Base-by-base conservation (phyloP, 352 stramenopile genomes). In the Phytopythium aichiense region DNA sequence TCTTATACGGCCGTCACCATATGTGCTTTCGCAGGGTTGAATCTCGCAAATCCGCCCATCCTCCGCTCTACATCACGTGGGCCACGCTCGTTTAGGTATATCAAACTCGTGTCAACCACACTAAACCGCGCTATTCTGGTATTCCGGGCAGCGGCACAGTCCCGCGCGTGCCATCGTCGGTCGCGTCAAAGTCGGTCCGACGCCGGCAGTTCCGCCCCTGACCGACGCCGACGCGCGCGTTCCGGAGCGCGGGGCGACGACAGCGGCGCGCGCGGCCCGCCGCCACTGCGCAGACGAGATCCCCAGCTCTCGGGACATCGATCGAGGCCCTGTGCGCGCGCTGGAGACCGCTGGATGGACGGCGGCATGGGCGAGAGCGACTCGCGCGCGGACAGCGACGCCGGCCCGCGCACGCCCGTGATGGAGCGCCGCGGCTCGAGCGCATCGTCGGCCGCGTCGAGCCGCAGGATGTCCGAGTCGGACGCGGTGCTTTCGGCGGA, bases 381-480 rank as follows among this genome's bases (percentile, higher is more conserved):
- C 53, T 20, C 51, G 28, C 28, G 7, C 2, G 58, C 56, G 31
- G 66, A 69, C 45, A 57, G 48, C 12, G 66, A 72, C 23, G 42
- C n/a, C 42, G 22, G 42, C 42, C 7, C 20, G 18, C 42, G 20
- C 42, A 25, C 35, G 45, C 25, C 51, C 35, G 33, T 70, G 52
- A 50, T 38, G 16, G 38, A 25, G 40, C 40, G 55, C 30, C 12
- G 37, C 23, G 38, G 9, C 13, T 18, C 52, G 56, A 33, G 46
- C 23, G 54, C 25, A 38, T 50, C 54, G 15, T n/a, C 12, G 22
- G 12, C 56, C 18, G 48, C 51, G 18, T 64, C 60, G 23, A 62
- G 38, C 35, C 63, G 63, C 8, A 56, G 61, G 7, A 58, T 76
- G 66, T 79, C 72, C 22, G 72, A 74, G 55, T 51, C 55, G 55